Base-by-base conservation (phyloP, 139 green algal species). In the Chlorella vulgaris region DNA sequence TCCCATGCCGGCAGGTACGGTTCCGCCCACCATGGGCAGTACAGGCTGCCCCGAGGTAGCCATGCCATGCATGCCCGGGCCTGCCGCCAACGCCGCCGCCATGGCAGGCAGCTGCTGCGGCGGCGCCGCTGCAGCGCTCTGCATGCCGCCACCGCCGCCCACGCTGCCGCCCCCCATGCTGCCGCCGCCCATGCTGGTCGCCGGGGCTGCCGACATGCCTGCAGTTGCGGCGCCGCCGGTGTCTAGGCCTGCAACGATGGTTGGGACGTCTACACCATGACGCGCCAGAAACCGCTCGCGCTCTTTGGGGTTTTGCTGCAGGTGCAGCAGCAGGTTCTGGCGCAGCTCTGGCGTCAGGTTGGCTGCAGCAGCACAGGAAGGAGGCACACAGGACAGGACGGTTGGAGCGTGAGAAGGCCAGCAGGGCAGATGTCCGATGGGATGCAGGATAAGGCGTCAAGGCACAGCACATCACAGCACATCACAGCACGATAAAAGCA, bases 271-370 rank as follows among this genome's bases (percentile, higher is more conserved):
- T 33, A 80, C 61, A 10, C 68, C 58, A 6, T 87, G 68, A 74
- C 77, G 67, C 28, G 63, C 51, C 79, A 84, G 83, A 36, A 75
- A 43, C 19, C 69, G 47, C 60, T 86, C 74, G 26, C 50, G 58
- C 35, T 39, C 53, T 40, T 39, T n/a, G 26, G 80, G 67, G 61
- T 81, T 70, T 40, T 82, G 74, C 53, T 84, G 74, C 78, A 85
- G 76, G 58, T 66, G 63, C 68, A 50, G 60, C 84, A 80, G 43
- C 82, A 75, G 67, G 66, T 74, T 40, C 76, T 81, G 53, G 28
- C 76, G 83, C 36, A 78, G 66, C 61, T 83, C 77, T 15, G 77
- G 77, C 50, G 77, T 51, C 42, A 81, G 74, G 58, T 55, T 80
- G 74, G 74, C 74, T 80, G 74, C 74, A 18, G 69, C n/a, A n/a